Conservation (phyloP, 1,139 yeast species). For the Yamadazyma triangularis region DNA sequence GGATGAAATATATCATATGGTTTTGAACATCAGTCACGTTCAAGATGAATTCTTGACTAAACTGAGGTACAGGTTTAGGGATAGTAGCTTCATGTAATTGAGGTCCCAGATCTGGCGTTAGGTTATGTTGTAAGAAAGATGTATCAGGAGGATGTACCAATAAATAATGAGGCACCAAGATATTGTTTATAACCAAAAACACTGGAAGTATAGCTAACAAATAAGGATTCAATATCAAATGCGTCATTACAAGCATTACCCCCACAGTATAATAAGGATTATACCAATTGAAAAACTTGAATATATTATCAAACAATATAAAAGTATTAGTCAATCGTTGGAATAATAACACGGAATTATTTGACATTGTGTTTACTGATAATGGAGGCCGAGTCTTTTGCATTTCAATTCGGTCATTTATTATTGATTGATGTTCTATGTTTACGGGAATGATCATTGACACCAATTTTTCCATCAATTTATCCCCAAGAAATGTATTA, state of each 20-base stretch:
- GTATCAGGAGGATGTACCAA: conserved; percentile 37
- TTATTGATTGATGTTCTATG: conserved; percentile 35
- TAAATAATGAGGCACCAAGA: conserved; percentile 69
- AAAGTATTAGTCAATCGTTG: conserved; percentile 63
- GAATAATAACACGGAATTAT: conserved; percentile 61
- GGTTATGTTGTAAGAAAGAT: conserved; percentile 31
- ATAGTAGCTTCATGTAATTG: conserved; percentile 41
- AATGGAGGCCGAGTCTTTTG: conserved; percentile 66
- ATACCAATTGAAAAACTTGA: conserved; percentile 58
- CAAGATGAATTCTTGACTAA: conserved; percentile 71
- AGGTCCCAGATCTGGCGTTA: conserved; percentile 54
- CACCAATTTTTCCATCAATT: conserved; percentile 63
- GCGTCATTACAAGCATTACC: conserved; percentile 49
- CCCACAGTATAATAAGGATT: conserved; percentile 62
- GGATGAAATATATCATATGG: conserved; percentile 66
- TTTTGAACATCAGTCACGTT: conserved; percentile 85
- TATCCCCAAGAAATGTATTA: conserved; percentile 33
- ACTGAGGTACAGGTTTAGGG: conserved; percentile 77
- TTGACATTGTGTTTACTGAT: conserved; percentile 65
- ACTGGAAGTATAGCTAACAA: conserved; percentile 53
- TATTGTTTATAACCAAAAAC: conserved; percentile 46
- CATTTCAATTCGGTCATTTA: conserved; percentile 47
- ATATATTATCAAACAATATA: conserved; percentile 51
- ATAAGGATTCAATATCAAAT: conserved; percentile 59
- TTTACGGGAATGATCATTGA: conserved; percentile 69